phyloP scores from a whole-genome alignment of 129 eudicot species.

The Flaveria robusta region DNA sequence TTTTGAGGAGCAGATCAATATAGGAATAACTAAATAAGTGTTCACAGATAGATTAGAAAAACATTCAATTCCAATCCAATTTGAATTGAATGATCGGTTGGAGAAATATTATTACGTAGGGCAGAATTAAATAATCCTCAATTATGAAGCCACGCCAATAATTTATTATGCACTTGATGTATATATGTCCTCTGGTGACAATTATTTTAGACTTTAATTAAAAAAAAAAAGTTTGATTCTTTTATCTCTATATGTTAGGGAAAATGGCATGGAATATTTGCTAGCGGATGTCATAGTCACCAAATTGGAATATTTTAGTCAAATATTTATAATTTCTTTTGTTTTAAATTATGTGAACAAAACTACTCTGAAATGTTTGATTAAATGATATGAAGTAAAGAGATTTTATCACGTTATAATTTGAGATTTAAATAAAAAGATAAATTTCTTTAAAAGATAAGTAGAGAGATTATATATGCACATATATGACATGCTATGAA shows the following conservation, averaged over 20 bases:
- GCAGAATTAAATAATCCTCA: constrained; percentile 19
- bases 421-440: no score
- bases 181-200: not conserved
- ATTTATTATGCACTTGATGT: not conserved
- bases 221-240: constrained; percentile 10
- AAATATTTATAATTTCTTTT: not conserved
- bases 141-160: constrained; percentile 25
- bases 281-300: constrained; percentile 27
- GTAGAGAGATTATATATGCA: no score
- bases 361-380: not conserved
- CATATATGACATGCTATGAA: no score
- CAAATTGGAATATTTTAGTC: constrained; percentile 5
- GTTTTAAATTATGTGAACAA: not conserved
- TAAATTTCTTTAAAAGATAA: no score
- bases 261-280: constrained; percentile 33
- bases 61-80: constrained; percentile 22
- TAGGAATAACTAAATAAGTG: constrained; percentile 3
- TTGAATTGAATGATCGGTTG: not conserved
- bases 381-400: no score
- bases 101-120: constrained; percentile 12
- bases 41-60: not conserved
- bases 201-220: constrained; percentile 1
- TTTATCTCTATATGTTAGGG: constrained; percentile 27
- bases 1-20: constrained; percentile 17
- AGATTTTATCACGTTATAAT: no score